Base-by-base conservation (phyloP, 352 stramenopile species). In the Phytopythium sindhum region DNA sequence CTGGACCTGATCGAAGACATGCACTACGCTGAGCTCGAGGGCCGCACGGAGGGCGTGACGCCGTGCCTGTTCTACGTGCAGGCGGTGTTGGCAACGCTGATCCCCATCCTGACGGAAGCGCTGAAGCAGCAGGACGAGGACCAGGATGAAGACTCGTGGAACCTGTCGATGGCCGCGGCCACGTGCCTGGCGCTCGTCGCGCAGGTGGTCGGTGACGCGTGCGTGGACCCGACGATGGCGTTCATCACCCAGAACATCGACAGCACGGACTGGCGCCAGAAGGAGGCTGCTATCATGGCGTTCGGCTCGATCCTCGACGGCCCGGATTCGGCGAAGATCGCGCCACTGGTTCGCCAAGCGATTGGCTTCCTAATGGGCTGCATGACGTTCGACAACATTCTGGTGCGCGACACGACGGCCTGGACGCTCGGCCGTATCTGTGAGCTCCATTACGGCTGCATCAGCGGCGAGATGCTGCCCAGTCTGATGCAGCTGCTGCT, bases 381-480 rank as follows among this genome's bases (percentile, higher is more conserved):
- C 68, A 96, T 95, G 85, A 86, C 98, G 45, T 92, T 95, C 57
- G 77, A 90, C 66, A 76, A 94, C 74, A 87, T 94, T 57, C 78
- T 98, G 29, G 97, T 99, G 35, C 93, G 96, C 48, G 96, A 99
- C 66, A 98, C 96, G 29, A 97, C 96, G n/a, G 95, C 95, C 11
- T 99, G 97, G 93, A 98, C 94, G 10, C 84, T 99, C 42, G 94
- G 91, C 5, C 84, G 90, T 51, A 98, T 99, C 63, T 99, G 96
- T 67, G 90, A 98, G 67, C 72, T 98, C 21, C 95, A 99, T 77
- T 91, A 93, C 24, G 70, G 78, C 48, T 94, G 80, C 60, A 96
- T 99, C 57, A 93, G 92, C 24, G 72, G 78, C 10, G 89, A 98
- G 52, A 93, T 96, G 63, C 86, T 98, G 59, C 90, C 89, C 21